Evolutionary conservation across 192 early-diverging fungal genomes (phyloP).

Genomic region (Funneliformis geosporum): DNA sequence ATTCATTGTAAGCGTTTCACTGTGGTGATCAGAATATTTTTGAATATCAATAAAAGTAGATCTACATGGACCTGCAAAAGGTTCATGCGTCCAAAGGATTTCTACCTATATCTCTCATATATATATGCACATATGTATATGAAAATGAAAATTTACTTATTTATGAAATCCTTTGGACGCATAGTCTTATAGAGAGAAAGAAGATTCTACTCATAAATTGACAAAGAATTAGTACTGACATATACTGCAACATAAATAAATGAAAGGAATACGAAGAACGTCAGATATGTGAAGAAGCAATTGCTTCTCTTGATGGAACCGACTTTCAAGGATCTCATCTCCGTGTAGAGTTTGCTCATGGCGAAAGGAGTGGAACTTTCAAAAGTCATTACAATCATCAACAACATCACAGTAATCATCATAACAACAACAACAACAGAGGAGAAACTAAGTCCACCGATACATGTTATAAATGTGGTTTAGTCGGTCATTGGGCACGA

Average conservation of each 20-base stretch:
- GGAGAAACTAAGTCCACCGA: slow-evolving; percentile 23
- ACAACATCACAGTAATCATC: no score
- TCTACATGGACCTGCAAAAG: neutral
- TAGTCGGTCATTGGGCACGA: slow-evolving; percentile 33
- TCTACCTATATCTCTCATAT: neutral
- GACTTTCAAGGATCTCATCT: slow-evolving; percentile 34
- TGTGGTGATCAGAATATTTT: slow-evolving; percentile 8
- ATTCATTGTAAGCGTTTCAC: slow-evolving; percentile 34
- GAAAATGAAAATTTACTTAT: neutral
- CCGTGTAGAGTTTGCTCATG: slow-evolving; percentile 35
- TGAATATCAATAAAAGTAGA: neutral
- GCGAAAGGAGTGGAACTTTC: slow-evolving; percentile 24
- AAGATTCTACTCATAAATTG: neutral
- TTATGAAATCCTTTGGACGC: slow-evolving; percentile 30
- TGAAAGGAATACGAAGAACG: slow-evolving; percentile 38
- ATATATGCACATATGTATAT: neutral
- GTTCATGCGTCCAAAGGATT: slow-evolving; percentile 28
- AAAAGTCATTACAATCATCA: neutral
- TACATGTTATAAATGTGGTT: slow-evolving; percentile 35
- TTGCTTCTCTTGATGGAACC: slow-evolving; percentile 30
- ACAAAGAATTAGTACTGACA: slow-evolving; percentile 12
- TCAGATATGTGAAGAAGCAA: slow-evolving; percentile 35
- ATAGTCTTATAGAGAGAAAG: neutral
- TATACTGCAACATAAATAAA: slow-evolving; percentile 25
- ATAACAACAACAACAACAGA: neutral